phyloP scores from a whole-genome alignment of 108 stramenopile species.

The Cyclostephanos invisitatus region DNA sequence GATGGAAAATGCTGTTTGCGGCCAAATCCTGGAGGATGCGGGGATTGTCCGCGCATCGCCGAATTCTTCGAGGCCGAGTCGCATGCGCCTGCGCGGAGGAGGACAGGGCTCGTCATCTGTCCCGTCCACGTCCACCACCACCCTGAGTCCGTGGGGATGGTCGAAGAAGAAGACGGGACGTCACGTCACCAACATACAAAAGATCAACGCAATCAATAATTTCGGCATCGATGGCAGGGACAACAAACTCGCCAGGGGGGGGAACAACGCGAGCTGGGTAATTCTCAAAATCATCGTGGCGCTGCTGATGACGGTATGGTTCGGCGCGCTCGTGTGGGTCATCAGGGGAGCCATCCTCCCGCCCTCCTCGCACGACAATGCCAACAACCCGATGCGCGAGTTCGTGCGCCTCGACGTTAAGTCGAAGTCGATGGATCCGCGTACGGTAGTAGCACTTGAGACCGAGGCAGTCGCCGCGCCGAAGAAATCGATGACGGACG shows the following conservation, averaged over 20 bases:
- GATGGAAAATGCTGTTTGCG: not conserved
- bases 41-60: not conserved
- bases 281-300: not conserved
- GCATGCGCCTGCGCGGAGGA: constrained; percentile 9
- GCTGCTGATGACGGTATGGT: not conserved
- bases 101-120: constrained; percentile 4
- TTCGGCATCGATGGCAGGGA: constrained; percentile 8
- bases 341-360: not conserved
- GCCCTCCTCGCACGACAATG: not conserved
- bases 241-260: not conserved
- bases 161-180: not conserved
- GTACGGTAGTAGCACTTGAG: no score
- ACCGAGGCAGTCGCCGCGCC: no score
- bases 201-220: constrained; percentile 12
- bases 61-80: not conserved
- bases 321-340: not conserved
- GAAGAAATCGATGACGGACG: no score
- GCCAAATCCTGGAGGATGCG: not conserved
- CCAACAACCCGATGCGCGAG: not conserved
- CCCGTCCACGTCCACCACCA: not conserved
- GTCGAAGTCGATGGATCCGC: not conserved
- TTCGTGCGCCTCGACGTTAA: no score
- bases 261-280: not conserved
- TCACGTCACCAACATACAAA: constrained; percentile 8
- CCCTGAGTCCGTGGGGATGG: not conserved